Evolutionary conservation across 2,329 filamentous ascomycete species (phyloP).

Genomic region (Neofusicoccum laricinum): DNA sequence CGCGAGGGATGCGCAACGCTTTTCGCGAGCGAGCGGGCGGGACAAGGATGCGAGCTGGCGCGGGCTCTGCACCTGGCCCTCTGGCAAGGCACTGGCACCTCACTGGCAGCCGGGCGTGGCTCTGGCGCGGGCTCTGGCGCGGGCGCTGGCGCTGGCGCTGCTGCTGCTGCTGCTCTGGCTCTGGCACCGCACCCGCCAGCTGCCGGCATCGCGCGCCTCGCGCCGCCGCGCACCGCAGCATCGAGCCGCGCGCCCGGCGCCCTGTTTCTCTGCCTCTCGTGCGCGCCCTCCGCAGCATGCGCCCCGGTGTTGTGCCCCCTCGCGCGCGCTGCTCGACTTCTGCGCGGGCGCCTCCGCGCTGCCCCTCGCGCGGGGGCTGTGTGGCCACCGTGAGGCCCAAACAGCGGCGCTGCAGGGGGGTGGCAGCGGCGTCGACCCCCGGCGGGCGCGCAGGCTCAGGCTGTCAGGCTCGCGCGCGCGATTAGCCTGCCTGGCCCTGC

Average conservation of each 20-base stretch:
- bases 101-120: too few species aligned
- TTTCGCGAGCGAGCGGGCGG: conserved; percentile 11
- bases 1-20: conserved; percentile 14
- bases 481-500: conserved; percentile 2
- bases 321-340: too few species aligned
- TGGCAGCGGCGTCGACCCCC: not conserved
- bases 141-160: too few species aligned
- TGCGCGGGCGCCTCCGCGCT: not conserved
- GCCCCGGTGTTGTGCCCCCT: too few species aligned
- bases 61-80: not conserved
- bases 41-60: not conserved
- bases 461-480: conserved; percentile 7
- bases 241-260: conserved; percentile 3
- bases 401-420: conserved; percentile 2
- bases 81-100: not conserved
- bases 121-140: too few species aligned
- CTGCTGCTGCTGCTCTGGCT: too few species aligned
- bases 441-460: not conserved
- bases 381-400: not conserved
- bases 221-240: conserved; percentile 6
- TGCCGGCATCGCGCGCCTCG: not conserved
- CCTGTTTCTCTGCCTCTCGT: not conserved
- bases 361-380: not conserved
- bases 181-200: not conserved
- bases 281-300: too few species aligned